A percentile compares a stretch with the other conserved stretches of the same genome.
phyloP scores from a whole-genome alignment of 441 rosid genomes.

The Populus hybrid region DNA sequence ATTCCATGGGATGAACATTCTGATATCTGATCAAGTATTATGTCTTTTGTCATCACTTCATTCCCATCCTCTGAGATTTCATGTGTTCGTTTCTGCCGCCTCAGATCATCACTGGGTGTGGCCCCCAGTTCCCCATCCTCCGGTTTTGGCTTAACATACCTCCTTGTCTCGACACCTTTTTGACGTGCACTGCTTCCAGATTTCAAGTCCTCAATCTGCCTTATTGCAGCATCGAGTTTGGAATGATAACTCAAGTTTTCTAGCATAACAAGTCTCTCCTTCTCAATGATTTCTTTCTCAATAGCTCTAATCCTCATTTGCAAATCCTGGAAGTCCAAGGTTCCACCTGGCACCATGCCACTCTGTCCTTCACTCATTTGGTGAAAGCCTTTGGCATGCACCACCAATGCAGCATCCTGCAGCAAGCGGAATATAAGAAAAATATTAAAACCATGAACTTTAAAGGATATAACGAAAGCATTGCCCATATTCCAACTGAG shows the following conservation, averaged over 20 bases:
- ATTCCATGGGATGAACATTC: constrained; percentile 79
- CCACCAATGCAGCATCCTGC: constrained; percentile 41
- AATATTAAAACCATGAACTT: constrained; percentile 2
- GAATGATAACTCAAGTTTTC: constrained; percentile 46
- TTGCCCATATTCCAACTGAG: neutral
- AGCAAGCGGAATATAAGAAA: constrained; percentile 5
- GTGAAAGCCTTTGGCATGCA: constrained; percentile 30
- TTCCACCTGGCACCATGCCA: constrained; percentile 23
- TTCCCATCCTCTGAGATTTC: constrained; percentile 49
- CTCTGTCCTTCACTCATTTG: constrained; percentile 30
- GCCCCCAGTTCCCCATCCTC: constrained; percentile 27
- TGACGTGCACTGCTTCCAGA: constrained; percentile 26
- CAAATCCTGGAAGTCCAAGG: constrained; percentile 53
- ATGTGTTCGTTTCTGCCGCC: constrained; percentile 34
- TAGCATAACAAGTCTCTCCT: too few species aligned
- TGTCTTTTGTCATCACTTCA: constrained; percentile 84
- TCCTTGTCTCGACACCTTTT: constrained; percentile 29
- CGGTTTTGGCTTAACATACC: constrained; percentile 26
- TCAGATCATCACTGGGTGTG: constrained; percentile 19
- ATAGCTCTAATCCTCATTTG: constrained; percentile 58
- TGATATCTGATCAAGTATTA: constrained; percentile 85
- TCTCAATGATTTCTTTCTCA: constrained; percentile 56
- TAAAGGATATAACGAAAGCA: neutral
- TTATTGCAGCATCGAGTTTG: constrained; percentile 51
- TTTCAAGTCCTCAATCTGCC: constrained; percentile 57